These are phyloP conservation scores for Chimonanthus praecox DNA, from an alignment of 164 flowering plant species.

Conservation along the genomic window DNA sequence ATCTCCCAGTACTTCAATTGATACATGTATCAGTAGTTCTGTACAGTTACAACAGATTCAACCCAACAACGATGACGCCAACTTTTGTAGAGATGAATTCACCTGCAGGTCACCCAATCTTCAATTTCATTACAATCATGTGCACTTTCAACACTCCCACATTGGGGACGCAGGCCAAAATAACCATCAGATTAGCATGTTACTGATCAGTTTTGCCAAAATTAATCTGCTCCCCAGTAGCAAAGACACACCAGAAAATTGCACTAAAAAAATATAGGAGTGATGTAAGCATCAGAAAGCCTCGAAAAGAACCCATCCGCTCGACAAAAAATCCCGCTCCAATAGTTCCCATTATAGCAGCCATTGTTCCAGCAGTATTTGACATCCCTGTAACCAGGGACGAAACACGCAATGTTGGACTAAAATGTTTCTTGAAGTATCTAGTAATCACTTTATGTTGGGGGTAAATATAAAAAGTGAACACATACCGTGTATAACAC, in stretches of 20 bases:
- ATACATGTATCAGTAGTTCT: no score
- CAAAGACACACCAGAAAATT: conserved; percentile 59
- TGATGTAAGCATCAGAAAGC: conserved; percentile 79
- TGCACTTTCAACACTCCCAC: no score
- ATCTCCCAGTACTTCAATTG: no score
- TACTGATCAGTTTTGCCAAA: conserved; percentile 32
- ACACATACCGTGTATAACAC: conserved; percentile 75
- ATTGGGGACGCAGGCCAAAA: not conserved
- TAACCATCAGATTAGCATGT: not conserved
- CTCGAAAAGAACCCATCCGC: conserved; percentile 75
- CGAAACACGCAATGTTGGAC: not conserved
- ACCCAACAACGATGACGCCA: no score
- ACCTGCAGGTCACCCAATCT: no score
- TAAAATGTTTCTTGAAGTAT: no score
- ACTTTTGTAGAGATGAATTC: no score
- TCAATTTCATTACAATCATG: no score
- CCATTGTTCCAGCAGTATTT: conserved; percentile 85
- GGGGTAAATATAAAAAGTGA: not conserved
- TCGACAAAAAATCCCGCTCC: conserved; percentile 95
- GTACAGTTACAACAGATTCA: no score
- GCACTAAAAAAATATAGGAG: conserved; percentile 67
- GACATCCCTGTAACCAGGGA: conserved; percentile 53
- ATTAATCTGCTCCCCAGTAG: conserved; percentile 78
- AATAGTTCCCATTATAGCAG: conserved; percentile 88
- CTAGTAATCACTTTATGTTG: not conserved